Evolutionary conservation across 2,329 filamentous ascomycete genomes (phyloP).

Genomic region (Colletotrichum tofieldiae): DNA sequence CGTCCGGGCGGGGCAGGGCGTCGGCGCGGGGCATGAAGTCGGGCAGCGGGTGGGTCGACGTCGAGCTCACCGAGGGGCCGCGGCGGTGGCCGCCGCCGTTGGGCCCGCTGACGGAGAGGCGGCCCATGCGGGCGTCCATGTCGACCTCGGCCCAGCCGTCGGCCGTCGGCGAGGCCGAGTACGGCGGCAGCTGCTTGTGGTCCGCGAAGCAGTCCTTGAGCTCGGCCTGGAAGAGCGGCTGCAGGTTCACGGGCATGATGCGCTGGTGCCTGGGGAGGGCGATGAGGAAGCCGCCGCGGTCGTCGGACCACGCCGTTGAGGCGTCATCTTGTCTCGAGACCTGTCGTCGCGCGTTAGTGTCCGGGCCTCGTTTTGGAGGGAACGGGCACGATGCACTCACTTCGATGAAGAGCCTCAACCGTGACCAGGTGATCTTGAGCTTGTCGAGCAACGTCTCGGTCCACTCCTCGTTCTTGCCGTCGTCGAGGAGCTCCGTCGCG

Average conservation of each 20-base stretch:
- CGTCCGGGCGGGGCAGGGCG: slow-evolving; percentile 62
- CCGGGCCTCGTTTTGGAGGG: too few species aligned
- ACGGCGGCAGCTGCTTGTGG: slow-evolving; percentile 39
- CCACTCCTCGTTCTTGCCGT: slow-evolving; percentile 57
- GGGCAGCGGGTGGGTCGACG: neutral
- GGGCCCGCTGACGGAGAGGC: slow-evolving; percentile 36
- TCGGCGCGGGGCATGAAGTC: slow-evolving; percentile 59
- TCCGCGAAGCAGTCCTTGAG: slow-evolving; percentile 56
- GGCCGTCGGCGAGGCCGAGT: slow-evolving; percentile 30
- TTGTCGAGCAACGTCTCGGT: slow-evolving; percentile 59
- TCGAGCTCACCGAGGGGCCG: slow-evolving; percentile 10
- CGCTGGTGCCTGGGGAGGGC: slow-evolving; percentile 54
- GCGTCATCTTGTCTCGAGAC: slow-evolving; percentile 48
- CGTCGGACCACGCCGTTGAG: slow-evolving; percentile 56
- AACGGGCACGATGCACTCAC: slow-evolving; percentile 45
- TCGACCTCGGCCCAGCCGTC: slow-evolving; percentile 64
- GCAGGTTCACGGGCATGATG: slow-evolving; percentile 52
- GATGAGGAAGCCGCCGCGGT: slow-evolving; percentile 57
- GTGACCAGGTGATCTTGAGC: slow-evolving; percentile 44
- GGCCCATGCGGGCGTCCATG: slow-evolving; percentile 50
- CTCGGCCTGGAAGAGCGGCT: slow-evolving; percentile 53
- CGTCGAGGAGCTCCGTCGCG: slow-evolving; percentile 59
- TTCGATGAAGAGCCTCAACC: slow-evolving; percentile 56
- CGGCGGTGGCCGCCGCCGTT: slow-evolving; percentile 9
- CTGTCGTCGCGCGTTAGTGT: slow-evolving; percentile 19